Base-by-base conservation (phyloP, 1,284 basidiomycete genomes). In the Neonothopanus nambi region DNA sequence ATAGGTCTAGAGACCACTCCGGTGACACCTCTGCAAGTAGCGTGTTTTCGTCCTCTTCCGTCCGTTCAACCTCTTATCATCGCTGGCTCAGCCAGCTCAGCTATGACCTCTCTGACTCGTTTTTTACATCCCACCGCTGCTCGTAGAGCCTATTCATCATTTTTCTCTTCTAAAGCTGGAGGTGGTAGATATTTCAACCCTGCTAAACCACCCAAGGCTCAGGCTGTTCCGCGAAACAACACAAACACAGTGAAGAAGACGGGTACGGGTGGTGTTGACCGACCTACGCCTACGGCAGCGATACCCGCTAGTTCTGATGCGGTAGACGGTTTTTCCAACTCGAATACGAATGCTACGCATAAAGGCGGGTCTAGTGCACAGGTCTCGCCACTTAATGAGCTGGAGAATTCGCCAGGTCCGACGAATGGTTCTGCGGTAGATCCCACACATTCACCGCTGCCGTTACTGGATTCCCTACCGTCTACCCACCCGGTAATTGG, bases 181-280 rank as follows among this genome's bases (percentile, higher is more conserved):
- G 84, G 87, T 15, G 87, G 88, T 20, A 77, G 87, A 24, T 86
- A 85, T 64, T 87, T 89, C 67, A 84, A 85, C 57, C 81, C 87
- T 5, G 71, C 86, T 12, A 90, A 89, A 67, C 73, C 24, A 72
- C 81, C 56, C 84, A 85, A 67, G 67, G 72, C 24, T 70, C 49
- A 40, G 12, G 50, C 54, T 40, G 45, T 51, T 9, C 40, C 52
- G 13, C 30, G 30, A 13, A 33, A 33, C 38, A 48, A 23, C 20
- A n/a, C n/a, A n/a, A n/a, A n/a, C n/a, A 17, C 52, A 12, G 38
- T 30, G 21, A 54, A 55, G 52, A 55, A 55, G 36, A 21, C 50
- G 37, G 50, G 36, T 21, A 37, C n/a, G n/a, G n/a, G n/a, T n/a
- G n/a, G 18, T 35, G 39, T 41, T 44, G 48, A 37, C 7, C 21